Base-by-base conservation (phyloP, 768 basidiomycete genomes). In the Boletus rubropictus region DNA sequence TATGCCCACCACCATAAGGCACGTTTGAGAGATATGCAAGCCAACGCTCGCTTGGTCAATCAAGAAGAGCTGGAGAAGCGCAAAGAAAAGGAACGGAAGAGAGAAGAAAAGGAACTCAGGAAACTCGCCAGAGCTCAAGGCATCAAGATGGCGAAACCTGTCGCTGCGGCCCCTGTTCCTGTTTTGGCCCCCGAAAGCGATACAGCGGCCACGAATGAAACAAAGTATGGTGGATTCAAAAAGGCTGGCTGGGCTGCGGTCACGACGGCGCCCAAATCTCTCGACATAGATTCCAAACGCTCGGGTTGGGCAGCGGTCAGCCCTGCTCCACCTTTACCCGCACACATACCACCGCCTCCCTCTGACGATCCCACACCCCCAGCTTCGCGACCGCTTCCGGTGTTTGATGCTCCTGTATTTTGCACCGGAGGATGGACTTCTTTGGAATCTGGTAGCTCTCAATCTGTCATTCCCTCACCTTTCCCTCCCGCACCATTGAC, bases 1-100 rank as follows among this genome's bases (percentile, higher is more conserved):
- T 90, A 89, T 54, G 86, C 87, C 0, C 88, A 90, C 59, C 86
- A 88, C 56, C 89, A 89, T 69, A 89, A 86, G 66, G 83, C 83
- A 29, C 83, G 89, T 40, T 77, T 82, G 62, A 82, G 72, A 55
- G 88, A 90, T 55, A 86, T 90, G 86, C 85, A 89, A 68, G 79
- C 81, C 24, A 81, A 81, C 41, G 78, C 78, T 41, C 81, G 84
- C 10, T 67, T 80, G n/a, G 79, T 80, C 45, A 75, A 76, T 14
- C 72, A 79, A 55, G 84, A 79, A 48, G 87, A 87, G 44, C 54
- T 81, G 14, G 84, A 87, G 51, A 84, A 76, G 57, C 78, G 84
- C 41, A 87, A 86, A 58, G 89, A 90, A 68, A 90, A 91, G 65
- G 89, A 92, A 61, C 77, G 85, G 5, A 87, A 82, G 62, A 75